Conservation (phyloP, 345 rosid genomes). For the Lepidium didymum region DNA sequence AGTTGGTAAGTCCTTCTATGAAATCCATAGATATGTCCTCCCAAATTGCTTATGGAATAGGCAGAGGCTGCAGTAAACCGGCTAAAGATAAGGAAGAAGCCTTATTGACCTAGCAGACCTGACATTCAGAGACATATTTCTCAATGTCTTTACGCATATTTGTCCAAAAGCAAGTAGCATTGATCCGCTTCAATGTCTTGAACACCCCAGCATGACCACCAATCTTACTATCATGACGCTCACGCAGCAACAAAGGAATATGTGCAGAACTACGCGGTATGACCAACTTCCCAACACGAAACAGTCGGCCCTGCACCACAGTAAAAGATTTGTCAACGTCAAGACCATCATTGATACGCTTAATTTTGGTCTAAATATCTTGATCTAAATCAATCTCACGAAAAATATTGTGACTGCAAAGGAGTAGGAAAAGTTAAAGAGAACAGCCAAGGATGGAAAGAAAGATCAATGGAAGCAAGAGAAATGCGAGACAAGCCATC, state of each 20-base stretch:
- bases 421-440: no score
- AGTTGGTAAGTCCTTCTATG: neutral
- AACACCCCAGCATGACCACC: neutral
- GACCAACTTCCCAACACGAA: no score
- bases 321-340: no score
- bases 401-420: no score
- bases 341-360: no score
- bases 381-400: no score
- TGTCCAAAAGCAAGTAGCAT: neutral
- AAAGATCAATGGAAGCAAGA: no score
- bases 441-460: no score
- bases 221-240: neutral
- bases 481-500: no score
- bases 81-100: neutral
- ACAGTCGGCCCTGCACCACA: no score
- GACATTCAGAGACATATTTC: neutral
- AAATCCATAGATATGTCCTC: neutral
- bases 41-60: fast-evolving
- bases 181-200: neutral
- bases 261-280: no score
- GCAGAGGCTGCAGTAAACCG: neutral
- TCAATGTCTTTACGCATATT: neutral
- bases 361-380: no score
- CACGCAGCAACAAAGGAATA: fast-evolving
- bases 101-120: neutral